Conservation (phyloP, 1,284 basidiomycete genomes). For the Ganoderma sp. region DNA sequence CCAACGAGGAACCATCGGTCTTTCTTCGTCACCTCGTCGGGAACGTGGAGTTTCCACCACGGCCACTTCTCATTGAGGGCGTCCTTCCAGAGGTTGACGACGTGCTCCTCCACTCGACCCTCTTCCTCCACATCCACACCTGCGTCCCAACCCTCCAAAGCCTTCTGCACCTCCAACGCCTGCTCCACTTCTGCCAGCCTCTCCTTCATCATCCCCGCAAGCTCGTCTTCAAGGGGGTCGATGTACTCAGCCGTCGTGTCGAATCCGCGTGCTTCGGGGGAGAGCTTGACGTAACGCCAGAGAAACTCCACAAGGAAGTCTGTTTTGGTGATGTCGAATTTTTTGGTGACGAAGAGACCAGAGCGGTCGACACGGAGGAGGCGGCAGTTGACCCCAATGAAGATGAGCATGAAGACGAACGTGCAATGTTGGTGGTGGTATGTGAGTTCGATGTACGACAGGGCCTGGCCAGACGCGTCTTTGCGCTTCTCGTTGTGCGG, state of each 20-base stretch:
- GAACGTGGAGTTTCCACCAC: no score
- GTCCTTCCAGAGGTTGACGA: neutral
- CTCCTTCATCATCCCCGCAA: neutral
- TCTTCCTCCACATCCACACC: neutral
- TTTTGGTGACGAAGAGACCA: conserved; percentile 16
- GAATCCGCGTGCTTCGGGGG: conserved; percentile 13
- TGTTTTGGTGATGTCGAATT: conserved; percentile 20
- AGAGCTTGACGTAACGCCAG: conserved; percentile 15
- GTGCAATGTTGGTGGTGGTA: conserved; percentile 20
- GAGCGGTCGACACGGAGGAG: conserved; percentile 23
- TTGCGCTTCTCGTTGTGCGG: neutral
- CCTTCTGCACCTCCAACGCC: neutral
- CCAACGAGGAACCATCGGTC: conserved; percentile 9
- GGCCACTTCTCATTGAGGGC: conserved; percentile 3
- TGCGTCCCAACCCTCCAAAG: no score
- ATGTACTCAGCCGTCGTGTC: conserved; percentile 20
- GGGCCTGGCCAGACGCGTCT: conserved; percentile 17
- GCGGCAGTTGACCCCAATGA: conserved; percentile 15
- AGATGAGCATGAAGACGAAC: conserved; percentile 9
- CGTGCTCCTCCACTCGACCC: conserved; percentile 11
- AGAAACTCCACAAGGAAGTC: conserved; percentile 24
- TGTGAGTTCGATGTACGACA: conserved; percentile 17
- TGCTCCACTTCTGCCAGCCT: neutral
- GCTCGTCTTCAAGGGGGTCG: neutral
- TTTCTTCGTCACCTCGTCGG: no score